Evolutionary conservation across 2,329 filamentous ascomycete genomes (phyloP).

Genomic region (Calonectria hawksworthii): DNA sequence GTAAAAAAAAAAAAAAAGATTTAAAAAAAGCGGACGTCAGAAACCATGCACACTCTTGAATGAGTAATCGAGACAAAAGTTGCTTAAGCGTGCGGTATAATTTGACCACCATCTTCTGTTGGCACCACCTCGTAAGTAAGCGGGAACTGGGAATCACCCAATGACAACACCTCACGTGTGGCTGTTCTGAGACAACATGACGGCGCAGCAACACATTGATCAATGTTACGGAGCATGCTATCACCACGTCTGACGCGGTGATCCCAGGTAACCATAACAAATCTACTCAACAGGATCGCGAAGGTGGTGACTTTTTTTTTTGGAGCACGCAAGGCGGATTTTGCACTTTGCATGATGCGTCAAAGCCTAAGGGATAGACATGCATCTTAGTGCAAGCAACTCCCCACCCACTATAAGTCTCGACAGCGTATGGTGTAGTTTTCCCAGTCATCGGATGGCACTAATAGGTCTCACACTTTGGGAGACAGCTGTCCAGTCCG

Average conservation of each 20-base stretch:
- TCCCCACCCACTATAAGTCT: slow-evolving; percentile 7
- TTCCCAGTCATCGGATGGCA: background rate
- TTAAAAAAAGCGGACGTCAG: background rate
- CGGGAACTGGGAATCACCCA: slow-evolving; percentile 16
- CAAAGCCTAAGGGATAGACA: slow-evolving; percentile 16
- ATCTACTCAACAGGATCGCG: background rate
- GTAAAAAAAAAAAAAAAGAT: background rate
- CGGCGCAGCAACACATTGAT: slow-evolving; percentile 25
- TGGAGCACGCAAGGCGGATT: slow-evolving; percentile 8
- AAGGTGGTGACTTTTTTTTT: slow-evolving; percentile 11
- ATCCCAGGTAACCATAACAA: background rate
- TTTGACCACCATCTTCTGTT: slow-evolving; percentile 5
- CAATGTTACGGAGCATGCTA: background rate
- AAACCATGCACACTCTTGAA: background rate
- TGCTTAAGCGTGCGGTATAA: background rate
- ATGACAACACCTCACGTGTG: slow-evolving; percentile 19
- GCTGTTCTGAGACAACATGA: slow-evolving; percentile 22
- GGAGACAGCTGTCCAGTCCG: slow-evolving; percentile 6
- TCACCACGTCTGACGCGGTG: slow-evolving; percentile 8
- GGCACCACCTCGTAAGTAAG: slow-evolving; percentile 21
- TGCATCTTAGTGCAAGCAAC: slow-evolving; percentile 2
- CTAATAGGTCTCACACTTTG: slow-evolving; percentile 7
- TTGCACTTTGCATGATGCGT: slow-evolving; percentile 18
- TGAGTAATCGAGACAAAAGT: background rate
- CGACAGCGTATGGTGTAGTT: slow-evolving; percentile 5